Evolutionary conservation across 2,329 filamentous ascomycete species (phyloP).

Genomic region (Calonectria hawksworthii): DNA sequence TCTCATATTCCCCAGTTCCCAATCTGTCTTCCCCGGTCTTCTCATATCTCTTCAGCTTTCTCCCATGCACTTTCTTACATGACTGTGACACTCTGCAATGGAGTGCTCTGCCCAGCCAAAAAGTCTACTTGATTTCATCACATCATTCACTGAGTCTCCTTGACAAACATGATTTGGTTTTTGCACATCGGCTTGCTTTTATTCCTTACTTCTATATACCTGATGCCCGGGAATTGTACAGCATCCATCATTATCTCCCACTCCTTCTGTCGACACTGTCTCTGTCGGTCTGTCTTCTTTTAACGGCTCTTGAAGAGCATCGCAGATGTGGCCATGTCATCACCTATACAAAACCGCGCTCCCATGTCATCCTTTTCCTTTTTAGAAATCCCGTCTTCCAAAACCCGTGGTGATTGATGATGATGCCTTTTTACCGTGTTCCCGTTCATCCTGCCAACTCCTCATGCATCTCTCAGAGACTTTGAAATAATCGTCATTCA

Average conservation of each 20-base stretch:
- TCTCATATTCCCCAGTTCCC: background rate
- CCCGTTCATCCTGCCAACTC: constrained; percentile 28
- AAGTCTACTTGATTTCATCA: background rate
- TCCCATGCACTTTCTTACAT: background rate
- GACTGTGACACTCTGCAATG: background rate
- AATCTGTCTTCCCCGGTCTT: background rate
- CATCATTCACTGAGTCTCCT: background rate
- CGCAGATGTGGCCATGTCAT: constrained; percentile 33
- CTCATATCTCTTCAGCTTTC: background rate
- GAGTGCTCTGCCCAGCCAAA: background rate
- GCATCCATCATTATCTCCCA: constrained; percentile 39
- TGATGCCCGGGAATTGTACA: constrained; percentile 34
- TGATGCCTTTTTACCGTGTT: constrained; percentile 27
- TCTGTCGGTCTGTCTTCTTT: constrained; percentile 23
- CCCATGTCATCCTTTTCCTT: constrained; percentile 17
- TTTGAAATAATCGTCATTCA: constrained; percentile 37
- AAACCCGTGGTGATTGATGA: constrained; percentile 33
- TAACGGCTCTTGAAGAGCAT: constrained; percentile 29
- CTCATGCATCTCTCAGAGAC: constrained; percentile 21
- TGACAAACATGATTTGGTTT: background rate
- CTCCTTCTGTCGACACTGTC: constrained; percentile 14
- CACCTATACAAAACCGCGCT: constrained; percentile 38
- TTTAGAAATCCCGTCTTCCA: constrained; percentile 18
- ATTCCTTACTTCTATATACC: constrained; percentile 34
- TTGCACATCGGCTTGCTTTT: constrained; percentile 34